Base-by-base conservation (phyloP, 225 moss, liverwort and hornwort genomes). In the Marchantia paleacea region DNA sequence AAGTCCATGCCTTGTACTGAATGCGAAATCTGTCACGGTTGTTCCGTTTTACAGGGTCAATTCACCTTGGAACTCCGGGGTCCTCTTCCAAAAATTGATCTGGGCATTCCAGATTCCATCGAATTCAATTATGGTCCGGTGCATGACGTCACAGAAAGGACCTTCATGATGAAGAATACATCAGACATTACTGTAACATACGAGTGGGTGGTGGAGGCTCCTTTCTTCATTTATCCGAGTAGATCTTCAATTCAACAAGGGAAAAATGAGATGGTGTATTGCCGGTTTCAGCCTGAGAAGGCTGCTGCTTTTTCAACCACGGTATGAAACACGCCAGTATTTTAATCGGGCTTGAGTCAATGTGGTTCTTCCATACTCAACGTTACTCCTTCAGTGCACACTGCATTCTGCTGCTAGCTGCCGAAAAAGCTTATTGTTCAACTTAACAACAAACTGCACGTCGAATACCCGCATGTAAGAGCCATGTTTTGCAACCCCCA, bases 41-140 rank as follows among this genome's bases (percentile, higher is more conserved):
- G 60, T 66, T 29, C 18, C 47, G 24, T 50, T 39, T 51, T 64
- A 24, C 83, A 97, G 97, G 94, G 97, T 6, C 82, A 91, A 64
- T 97, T 94, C 79, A 89, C 89, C 76, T 83, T 97, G 78, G 84
- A 93, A 22, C 83, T 97, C 70, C 87, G 86, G 79, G 97, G 97
- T 8, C 83, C 87, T 60, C 89, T 97, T 72, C 97, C 97, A 63
- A 87, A 61, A 47, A 92, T 97, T 48, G 89, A 97, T 78, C 82
- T 97, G 76, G 95, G 93, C 47, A 92, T 95, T 84, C 97, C 95
- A n/a, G 76, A 84, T 81, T 78, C 79, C 67, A 84, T 97, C 31
- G 97, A 97, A 67, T 95, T 90, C 55, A 84, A 82, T 49, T 91
- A 97, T 75, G 95, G 95, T 79, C 89, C 95, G 11, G 97, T 95